Conservation (phyloP, 2,329 filamentous ascomycete genomes). For the Cladorrhinum sp. region DNA sequence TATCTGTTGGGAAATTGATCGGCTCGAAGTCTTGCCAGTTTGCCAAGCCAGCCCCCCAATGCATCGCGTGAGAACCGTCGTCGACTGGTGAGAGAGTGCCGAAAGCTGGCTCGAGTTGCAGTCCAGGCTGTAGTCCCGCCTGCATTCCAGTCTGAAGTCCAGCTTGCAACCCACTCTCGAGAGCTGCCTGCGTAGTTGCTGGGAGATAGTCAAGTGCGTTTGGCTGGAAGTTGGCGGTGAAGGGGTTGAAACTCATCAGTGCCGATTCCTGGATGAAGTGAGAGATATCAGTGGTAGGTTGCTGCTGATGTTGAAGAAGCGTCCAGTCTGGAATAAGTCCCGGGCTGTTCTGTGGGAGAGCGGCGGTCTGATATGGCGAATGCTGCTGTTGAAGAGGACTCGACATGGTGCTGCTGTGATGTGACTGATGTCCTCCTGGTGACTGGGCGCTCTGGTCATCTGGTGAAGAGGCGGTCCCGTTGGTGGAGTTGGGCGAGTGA, state of each 20-base stretch:
- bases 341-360: conserved; percentile 45
- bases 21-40: conserved; percentile 79
- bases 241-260: conserved; percentile 54
- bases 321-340: conserved; percentile 59
- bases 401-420: conserved; percentile 48
- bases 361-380: conserved; percentile 52
- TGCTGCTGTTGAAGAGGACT: conserved; percentile 53
- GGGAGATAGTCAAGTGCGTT: conserved; percentile 60
- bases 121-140: conserved; percentile 58
- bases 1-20: conserved; percentile 45
- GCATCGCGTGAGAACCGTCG: conserved; percentile 52
- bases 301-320: conserved; percentile 38
- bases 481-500: conserved; percentile 40
- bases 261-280: conserved; percentile 57
- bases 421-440: too few species aligned
- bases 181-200: conserved; percentile 59
- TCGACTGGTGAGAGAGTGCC: conserved; percentile 55
- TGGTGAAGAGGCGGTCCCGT: conserved; percentile 49
- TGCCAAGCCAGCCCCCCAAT: conserved; percentile 63
- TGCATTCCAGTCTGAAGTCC: conserved; percentile 49
- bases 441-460: conserved; percentile 50
- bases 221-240: conserved; percentile 51
- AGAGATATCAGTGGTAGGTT: conserved; percentile 44
- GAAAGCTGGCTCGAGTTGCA: conserved; percentile 63
- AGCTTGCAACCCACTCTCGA: conserved; percentile 58